Conservation (phyloP, 2,329 filamentous ascomycete species). For the Pseudocercospora pini-densiflorae region DNA sequence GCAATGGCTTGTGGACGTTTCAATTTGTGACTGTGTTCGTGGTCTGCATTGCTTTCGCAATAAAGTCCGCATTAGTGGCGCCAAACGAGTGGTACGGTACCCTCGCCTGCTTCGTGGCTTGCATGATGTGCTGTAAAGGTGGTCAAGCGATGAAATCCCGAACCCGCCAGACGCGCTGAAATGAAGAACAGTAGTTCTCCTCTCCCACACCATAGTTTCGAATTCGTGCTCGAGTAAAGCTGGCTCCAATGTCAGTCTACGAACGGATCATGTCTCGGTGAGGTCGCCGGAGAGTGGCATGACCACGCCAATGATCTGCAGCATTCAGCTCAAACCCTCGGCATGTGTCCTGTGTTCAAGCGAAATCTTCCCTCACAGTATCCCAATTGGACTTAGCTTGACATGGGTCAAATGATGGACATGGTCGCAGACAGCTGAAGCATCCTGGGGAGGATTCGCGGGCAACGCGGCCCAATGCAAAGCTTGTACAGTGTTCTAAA, state of each 20-base stretch:
- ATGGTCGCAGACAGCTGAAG: not conserved
- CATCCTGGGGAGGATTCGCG: not conserved
- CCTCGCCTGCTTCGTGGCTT: not conserved
- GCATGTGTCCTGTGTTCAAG: constrained; percentile 1
- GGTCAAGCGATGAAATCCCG: not conserved
- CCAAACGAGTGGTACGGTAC: not conserved
- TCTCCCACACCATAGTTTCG: too few species aligned
- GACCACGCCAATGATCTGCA: not conserved
- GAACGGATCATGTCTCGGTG: not conserved
- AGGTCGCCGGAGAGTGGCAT: not conserved
- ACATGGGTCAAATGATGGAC: not conserved
- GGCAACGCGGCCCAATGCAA: not conserved
- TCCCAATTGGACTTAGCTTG: not conserved
- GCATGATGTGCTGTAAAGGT: not conserved
- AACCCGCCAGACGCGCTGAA: not conserved
- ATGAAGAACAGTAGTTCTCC: not conserved
- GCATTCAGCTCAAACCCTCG: not conserved
- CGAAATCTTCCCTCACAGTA: not conserved
- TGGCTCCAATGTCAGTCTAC: too few species aligned
- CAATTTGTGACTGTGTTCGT: not conserved
- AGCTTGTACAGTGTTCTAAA: not conserved
- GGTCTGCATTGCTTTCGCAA: not conserved
- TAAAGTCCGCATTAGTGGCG: not conserved
- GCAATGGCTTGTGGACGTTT: not conserved
- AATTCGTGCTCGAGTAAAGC: too few species aligned